These are phyloP conservation scores for Fraxinus excelsior DNA, from an alignment of 257 asterid species.

Conservation along the genomic window DNA sequence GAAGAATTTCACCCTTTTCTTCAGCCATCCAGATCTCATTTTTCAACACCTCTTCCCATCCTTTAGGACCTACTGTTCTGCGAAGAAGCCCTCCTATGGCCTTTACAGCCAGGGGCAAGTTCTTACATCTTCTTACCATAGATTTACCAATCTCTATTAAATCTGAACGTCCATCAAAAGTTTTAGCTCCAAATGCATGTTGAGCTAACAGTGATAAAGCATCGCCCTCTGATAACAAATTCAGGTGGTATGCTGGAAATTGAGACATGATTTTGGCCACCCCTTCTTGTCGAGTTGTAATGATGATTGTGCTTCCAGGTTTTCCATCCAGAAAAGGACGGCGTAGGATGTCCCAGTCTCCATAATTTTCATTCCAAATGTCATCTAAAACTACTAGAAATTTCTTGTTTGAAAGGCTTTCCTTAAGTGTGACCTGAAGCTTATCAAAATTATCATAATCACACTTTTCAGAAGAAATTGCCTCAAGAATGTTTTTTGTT, in stretches of 20 bases:
- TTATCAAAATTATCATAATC: neutral
- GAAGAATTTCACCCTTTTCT: slow-evolving; percentile 4
- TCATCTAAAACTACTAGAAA: slow-evolving; percentile 27
- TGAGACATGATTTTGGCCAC: slow-evolving; percentile 9
- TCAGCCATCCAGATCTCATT: slow-evolving; percentile 27
- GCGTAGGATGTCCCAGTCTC: neutral
- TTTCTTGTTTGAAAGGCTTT: neutral
- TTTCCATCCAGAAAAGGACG: slow-evolving; percentile 2
- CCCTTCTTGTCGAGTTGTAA: slow-evolving; percentile 19
- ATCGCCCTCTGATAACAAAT: neutral
- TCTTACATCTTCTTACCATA: slow-evolving; percentile 17
- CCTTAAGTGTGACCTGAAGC: slow-evolving; percentile 17
- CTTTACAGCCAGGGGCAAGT: slow-evolving; percentile 24
- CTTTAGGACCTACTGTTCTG: neutral
- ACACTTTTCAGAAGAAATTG: neutral
- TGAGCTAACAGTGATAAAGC: slow-evolving; percentile 16
- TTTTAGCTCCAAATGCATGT: slow-evolving; percentile 12
- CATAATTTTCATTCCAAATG: slow-evolving; percentile 18
- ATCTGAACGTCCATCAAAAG: neutral
- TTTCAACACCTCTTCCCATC: slow-evolving; percentile 25
- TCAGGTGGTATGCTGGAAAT: neutral
- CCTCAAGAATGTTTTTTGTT: slow-evolving; percentile 12
- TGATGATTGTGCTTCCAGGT: slow-evolving; percentile 24
- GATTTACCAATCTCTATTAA: slow-evolving; percentile 6
- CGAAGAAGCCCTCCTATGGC: slow-evolving; percentile 14